These are phyloP conservation scores for Jimgerdemannia flammicorona DNA, from an alignment of 192 early-diverging fungal species.

Conservation along the genomic window DNA sequence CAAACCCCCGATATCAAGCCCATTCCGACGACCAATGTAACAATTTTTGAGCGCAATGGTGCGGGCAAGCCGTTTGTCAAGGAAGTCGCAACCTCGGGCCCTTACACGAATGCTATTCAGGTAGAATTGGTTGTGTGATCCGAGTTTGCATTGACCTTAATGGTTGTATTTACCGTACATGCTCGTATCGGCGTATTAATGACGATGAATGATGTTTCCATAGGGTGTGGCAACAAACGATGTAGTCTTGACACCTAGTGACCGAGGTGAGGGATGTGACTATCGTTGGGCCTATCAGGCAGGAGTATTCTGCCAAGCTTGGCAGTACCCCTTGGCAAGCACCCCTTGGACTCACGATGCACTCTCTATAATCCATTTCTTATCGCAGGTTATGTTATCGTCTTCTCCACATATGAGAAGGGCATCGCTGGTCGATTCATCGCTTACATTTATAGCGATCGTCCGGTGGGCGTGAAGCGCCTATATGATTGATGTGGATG, in stretches of 20 bases:
- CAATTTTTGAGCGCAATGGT: slow-evolving; percentile 53
- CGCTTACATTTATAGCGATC: slow-evolving; percentile 45
- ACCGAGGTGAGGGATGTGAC: slow-evolving; percentile 26
- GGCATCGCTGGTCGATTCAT: slow-evolving; percentile 42
- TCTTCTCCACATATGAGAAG: slow-evolving; percentile 45
- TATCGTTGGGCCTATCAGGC: too few species aligned
- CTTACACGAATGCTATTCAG: slow-evolving; percentile 50
- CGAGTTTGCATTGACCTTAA: too few species aligned
- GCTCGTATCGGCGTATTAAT: too few species aligned
- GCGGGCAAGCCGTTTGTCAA: slow-evolving; percentile 35
- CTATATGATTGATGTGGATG: too few species aligned
- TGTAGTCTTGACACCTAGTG: slow-evolving; percentile 40
- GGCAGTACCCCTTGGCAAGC: too few species aligned
- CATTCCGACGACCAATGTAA: slow-evolving; percentile 65
- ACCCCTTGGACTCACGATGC: not conserved
- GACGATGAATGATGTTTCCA: too few species aligned
- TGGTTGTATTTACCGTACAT: too few species aligned
- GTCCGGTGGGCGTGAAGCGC: slow-evolving; percentile 19
- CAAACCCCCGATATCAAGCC: slow-evolving; percentile 59
- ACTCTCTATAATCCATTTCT: slow-evolving; percentile 1
- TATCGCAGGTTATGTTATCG: slow-evolving; percentile 40
- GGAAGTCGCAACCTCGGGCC: slow-evolving; percentile 54
- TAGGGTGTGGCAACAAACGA: slow-evolving; percentile 50
- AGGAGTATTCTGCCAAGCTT: not conserved
- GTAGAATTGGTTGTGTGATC: slow-evolving; percentile 16